Evolutionary conservation across 2,329 filamentous ascomycete species (phyloP).

Genomic region (Cryphonectria naterciae): DNA sequence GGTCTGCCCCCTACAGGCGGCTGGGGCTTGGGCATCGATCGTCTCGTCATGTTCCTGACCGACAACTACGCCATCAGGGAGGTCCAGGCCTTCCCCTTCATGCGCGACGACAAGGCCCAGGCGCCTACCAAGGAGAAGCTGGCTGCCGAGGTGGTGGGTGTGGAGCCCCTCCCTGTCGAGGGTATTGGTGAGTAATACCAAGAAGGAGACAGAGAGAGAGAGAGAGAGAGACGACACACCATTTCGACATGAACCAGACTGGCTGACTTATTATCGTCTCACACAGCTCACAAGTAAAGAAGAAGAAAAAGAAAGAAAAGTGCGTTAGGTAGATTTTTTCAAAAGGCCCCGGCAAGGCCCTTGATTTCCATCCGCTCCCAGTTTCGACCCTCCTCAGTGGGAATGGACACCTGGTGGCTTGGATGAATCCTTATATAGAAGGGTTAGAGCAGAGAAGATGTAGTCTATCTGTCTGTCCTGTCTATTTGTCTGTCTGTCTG

Average conservation of each 20-base stretch:
- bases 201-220: neutral
- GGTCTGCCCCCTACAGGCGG: constrained; percentile 92
- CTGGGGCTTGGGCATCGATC: constrained; percentile 95
- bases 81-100: constrained; percentile 94
- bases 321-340: neutral
- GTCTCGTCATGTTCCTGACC: constrained; percentile 93
- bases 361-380: neutral
- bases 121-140: constrained; percentile 51
- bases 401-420: too few relatives aligned
- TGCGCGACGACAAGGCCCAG: constrained; percentile 77
- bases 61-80: constrained; percentile 97
- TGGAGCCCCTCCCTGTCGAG: constrained; percentile 41
- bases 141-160: constrained; percentile 41
- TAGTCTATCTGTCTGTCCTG: constrained; percentile 3
- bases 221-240: neutral
- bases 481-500: too few relatives aligned
- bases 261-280: neutral
- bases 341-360: neutral
- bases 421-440: neutral
- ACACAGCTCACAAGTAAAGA: constrained; percentile 27
- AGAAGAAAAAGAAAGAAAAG: neutral
- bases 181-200: constrained; percentile 39
- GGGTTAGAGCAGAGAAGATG: constrained; percentile 15
- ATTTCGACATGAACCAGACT: neutral
- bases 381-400: neutral